phyloP scores from a whole-genome alignment of 805 yeast species.

The Myxozyma geophila region DNA sequence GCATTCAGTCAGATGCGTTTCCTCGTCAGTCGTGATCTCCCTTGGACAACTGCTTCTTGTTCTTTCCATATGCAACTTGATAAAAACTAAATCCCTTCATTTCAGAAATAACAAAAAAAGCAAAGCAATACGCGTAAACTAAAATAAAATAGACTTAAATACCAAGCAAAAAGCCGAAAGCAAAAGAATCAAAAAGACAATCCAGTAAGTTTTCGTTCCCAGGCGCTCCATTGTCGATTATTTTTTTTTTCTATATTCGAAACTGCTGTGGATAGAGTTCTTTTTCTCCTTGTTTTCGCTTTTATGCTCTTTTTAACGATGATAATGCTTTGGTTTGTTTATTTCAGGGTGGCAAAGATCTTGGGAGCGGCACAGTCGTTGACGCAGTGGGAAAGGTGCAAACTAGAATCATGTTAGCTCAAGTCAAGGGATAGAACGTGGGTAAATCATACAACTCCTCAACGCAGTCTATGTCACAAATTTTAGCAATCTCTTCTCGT shows the following conservation, averaged over 20 bases:
- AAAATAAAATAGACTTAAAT: too few species aligned
- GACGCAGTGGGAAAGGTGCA: slow-evolving; percentile 93
- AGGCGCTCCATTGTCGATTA: too few species aligned
- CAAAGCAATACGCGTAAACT: neutral
- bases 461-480: slow-evolving; percentile 67
- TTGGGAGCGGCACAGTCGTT: slow-evolving; percentile 57
- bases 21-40: neutral
- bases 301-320: neutral
- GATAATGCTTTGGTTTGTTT: slow-evolving; percentile 33
- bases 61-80: neutral
- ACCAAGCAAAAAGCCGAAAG: too few species aligned
- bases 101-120: neutral
- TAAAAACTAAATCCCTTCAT: neutral
- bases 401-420: slow-evolving; percentile 43
- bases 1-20: neutral
- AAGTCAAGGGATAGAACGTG: neutral
- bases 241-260: neutral
- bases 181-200: too few species aligned
- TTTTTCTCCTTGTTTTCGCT: neutral
- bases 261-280: neutral
- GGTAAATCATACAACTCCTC: slow-evolving; percentile 68
- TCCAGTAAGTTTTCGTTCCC: too few species aligned
- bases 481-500: slow-evolving; percentile 4
- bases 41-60: neutral
- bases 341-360: slow-evolving; percentile 40